Percentiles rank a stretch among this genome's conserved stretches.
Evolutionary conservation across 78 protist species (phyloP).

Genomic region (Cavenderia fasciculata): DNA sequence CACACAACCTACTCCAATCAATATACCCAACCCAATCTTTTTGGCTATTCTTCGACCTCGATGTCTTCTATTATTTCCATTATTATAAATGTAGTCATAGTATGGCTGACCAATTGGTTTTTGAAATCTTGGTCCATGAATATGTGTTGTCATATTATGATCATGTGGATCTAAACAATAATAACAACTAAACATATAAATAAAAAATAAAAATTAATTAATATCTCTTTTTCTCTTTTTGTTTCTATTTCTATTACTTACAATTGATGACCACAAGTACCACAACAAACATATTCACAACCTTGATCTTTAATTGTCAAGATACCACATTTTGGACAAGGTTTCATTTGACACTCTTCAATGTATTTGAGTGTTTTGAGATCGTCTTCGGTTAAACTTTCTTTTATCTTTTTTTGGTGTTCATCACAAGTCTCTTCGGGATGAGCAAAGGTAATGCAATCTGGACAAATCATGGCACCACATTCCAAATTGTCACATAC

Average conservation of each 20-base stretch:
- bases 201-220: neutral
- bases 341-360: conserved; percentile 6
- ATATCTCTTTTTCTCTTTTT: neutral
- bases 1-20: neutral
- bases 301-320: conserved; percentile 14
- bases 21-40: neutral
- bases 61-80: neutral
- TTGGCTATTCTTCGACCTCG: neutral
- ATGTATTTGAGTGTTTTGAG: conserved; percentile 13
- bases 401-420: neutral
- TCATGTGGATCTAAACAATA: conserved; percentile 63
- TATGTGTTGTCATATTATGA: conserved; percentile 47
- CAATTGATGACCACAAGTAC: conserved; percentile 63
- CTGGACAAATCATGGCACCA: conserved; percentile 1
- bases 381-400: conserved; percentile 28
- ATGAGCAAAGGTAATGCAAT: conserved; percentile 23
- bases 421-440: conserved; percentile 24
- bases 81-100: neutral
- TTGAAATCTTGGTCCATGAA: conserved; percentile 34
- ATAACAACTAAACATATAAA: conserved; percentile 21
- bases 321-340: conserved; percentile 44
- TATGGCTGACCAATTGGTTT: neutral
- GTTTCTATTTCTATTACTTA: neutral
- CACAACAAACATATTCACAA: conserved; percentile 60
- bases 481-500: conserved; percentile 12